Evolutionary conservation across 192 early-diverging fungal species (phyloP).

Genomic region (Backusella psychrophila): DNA sequence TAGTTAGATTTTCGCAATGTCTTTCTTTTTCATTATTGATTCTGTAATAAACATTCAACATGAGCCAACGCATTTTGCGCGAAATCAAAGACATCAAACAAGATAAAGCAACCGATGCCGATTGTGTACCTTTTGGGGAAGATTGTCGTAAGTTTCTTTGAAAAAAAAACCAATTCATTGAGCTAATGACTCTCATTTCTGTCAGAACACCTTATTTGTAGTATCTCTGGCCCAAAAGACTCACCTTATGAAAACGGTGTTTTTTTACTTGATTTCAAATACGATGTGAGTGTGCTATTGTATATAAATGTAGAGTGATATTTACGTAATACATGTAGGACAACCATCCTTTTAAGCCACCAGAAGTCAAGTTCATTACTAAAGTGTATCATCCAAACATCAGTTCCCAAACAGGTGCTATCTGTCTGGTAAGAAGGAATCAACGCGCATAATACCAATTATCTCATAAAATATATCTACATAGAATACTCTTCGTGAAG

Average conservation of each 20-base stretch:
- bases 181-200: background rate
- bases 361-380: conserved; percentile 54
- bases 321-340: conserved; percentile 2
- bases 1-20: too few species aligned
- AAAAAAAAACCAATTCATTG: background rate
- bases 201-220: background rate
- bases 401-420: conserved; percentile 49
- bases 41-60: background rate
- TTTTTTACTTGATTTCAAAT: conserved; percentile 16
- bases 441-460: background rate
- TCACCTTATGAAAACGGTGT: conserved; percentile 25
- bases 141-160: background rate
- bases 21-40: background rate
- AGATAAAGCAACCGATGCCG: background rate
- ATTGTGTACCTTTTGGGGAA: background rate
- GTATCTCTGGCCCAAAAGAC: conserved; percentile 19
- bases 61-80: background rate
- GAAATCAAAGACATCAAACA: background rate
- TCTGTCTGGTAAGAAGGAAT: background rate
- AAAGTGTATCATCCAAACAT: conserved; percentile 55
- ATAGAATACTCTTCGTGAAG: conserved; percentile 70
- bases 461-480: background rate
- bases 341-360: conserved; percentile 48
- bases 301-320: background rate
- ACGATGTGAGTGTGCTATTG: background rate